Evolutionary conservation across 2,329 filamentous ascomycete species (phyloP), one percentile per base, ranked within the genome.

Genomic region (Fusarium sp.): DNA sequence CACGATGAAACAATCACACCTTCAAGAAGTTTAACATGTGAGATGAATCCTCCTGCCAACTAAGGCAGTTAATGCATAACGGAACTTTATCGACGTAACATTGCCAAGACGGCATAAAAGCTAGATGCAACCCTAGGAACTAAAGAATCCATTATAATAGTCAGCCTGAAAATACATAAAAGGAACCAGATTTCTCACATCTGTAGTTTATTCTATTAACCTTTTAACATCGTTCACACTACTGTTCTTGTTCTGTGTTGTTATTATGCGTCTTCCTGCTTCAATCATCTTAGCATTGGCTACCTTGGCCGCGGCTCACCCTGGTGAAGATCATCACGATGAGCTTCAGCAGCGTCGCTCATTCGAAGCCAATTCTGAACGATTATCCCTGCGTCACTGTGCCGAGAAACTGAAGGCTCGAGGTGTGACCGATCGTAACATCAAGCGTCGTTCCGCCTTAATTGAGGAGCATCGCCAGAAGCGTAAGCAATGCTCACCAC

Each of bases 341-440:
- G 53, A 60, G 41, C 57, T 60, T 35, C 21, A 58, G 5, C 9
- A 28, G 6, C 57, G 57, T 23, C 53, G 41, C 0, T 33, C 53
- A 5, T 60, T 60, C 3, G 57, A 60, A 23, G 54, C 53, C 8
- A 39, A n/a, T 12, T 26, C 53, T 5, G 57, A 60, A 26, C 6
- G 53, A 18, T 20, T 60, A 6, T 81, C 82, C 18, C 76, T 87
- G 8, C 75, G 72, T 37, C 83, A 86, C 69, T 87, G 85, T 70
- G 75, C 83, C 13, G 75, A 79, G 2, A 80, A 80, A 66, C 78
- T 87, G 16, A 81, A 80, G 68, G 80, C 82, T 16, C 81, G 84
- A 8, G 85, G 84, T 24, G 70, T 83, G 11, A 79, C 81, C 46
- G 74, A 75, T 37, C 77, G 78, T 55, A 85, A 82, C 65, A 73